Evolutionary conservation across 2,329 filamentous ascomycete species (phyloP), one percentile per base, ranked within the genome.

Genomic region (Aspergillus awamori): DNA sequence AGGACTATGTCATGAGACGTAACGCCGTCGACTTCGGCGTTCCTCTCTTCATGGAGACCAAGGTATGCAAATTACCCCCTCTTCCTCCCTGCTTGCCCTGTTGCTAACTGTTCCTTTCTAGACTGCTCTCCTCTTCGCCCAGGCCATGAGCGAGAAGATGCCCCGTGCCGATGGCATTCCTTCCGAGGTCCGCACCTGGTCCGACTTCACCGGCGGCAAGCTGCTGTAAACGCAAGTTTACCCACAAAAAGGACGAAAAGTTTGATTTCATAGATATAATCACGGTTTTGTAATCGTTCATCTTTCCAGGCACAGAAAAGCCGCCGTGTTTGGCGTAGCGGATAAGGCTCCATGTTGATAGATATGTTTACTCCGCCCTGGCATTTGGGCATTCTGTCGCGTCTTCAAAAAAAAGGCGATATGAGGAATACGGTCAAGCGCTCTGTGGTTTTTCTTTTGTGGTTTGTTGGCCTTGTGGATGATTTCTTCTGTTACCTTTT

Each of bases 1-100:
- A 96, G 73, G 93, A 99, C 82, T 99, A 99, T 73, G 93, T 99
- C 60, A 98, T 98, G 94, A 88, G 95, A 73, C 88, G 95, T 76
- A 99, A 99, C 75, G 95, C 95, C 28, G 95, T 99, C 59, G 95
- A 99, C 81, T 99, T 99, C 77, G 94, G 94, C 70, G 93, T 98
- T 33, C 95, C 95, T 53, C 84, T 99, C 59, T 98, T 99, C 79
- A 97, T 97, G 93, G 94, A 98, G 83, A 92, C 93, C 58, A 94
- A 95, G 89, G 93, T 96, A 83, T 82, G 87, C 77, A 67, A 24
- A n/a, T 26, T 13, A 58, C 26, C 39, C 5, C 5, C 52, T 7
- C n/a, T 22, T 10, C 41, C 24, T 20, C 36, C 17, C 43, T 22
- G 13, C 11, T 36, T 13, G 11, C 5, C 5, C 10, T n/a, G 36